phyloP scores from a whole-genome alignment of 768 basidiomycete genomes.

The Russula ochroleuca region DNA sequence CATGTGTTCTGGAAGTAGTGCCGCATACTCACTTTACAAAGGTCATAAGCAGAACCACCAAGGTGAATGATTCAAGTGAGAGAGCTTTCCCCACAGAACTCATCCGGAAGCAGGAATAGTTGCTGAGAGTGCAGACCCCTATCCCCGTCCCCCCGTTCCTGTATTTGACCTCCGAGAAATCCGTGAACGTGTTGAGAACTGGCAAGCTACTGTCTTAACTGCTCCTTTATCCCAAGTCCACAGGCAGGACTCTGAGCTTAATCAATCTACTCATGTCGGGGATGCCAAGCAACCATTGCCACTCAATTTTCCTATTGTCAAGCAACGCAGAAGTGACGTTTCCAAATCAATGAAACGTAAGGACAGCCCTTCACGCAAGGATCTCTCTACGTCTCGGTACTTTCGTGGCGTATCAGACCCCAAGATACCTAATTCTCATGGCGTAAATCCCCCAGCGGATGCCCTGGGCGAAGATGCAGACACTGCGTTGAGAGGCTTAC shows the following conservation, averaged over 20 bases:
- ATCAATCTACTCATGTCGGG: not conserved
- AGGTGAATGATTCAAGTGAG: conserved; percentile 14
- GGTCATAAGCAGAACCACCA: conserved; percentile 1
- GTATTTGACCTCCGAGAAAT: conserved; percentile 2
- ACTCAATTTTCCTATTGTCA: conserved; percentile 11
- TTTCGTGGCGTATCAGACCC: not conserved
- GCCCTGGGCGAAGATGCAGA: not conserved
- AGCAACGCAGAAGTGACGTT: conserved; percentile 7
- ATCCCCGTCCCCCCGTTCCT: conserved; percentile 14
- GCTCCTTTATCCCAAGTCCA: conserved; percentile 4
- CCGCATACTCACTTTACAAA: not conserved
- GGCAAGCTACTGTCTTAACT: conserved; percentile 17
- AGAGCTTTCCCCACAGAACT: not conserved
- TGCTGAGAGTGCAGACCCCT: conserved; percentile 6
- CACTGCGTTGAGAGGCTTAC: not conserved
- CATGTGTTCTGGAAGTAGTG: conserved; percentile 20
- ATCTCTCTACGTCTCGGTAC: conserved; percentile 14
- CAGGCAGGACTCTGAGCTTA: not conserved
- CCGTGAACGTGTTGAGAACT: conserved; percentile 19
- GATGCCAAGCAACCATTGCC: conserved; percentile 4
- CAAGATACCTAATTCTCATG: not conserved
- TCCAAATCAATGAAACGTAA: conserved; percentile 9
- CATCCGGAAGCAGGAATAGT: conserved; percentile 8
- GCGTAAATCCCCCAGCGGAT: not conserved
- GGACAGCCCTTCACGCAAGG: not conserved